Base-by-base conservation (phyloP, 345 rosid species). In the Eucalyptus cloeziana region DNA sequence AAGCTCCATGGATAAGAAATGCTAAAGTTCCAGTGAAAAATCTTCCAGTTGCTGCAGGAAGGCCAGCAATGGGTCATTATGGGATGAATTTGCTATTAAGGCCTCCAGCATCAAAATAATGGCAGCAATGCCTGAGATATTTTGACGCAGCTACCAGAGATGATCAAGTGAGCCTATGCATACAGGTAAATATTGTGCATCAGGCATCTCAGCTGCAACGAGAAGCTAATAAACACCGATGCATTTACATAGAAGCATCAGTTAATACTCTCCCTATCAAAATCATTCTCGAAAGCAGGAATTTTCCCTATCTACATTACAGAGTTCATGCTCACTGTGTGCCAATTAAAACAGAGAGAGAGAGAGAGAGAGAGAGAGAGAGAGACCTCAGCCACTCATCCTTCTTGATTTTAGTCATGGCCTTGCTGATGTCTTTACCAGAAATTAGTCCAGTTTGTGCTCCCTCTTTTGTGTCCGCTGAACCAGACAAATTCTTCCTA, bases 361-460 rank as follows among this genome's bases (percentile, higher is more conserved):
- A 85, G 44, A 49, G 51, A 86, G 22, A 49, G 87, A 86, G 27
- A 40, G 31, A 69, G n/a, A 54, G 85, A 88, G 86, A 49, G 24
- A 86, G 50, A 88, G 92, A 97, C 99, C 96, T 95, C 90, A 92
- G 87, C 76, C 80, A 64, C 87, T 95, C 97, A 49, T 95, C 95
- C 88, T 91, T 93, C 93, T 93, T 97, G 37, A 90, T 93, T 92
- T 94, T 93, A 83, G 94, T 90, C 92, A 94, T 92, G 91, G 94
- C 98, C 51, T 93, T 91, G 50, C 93, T 86, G 24, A 92, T 95
- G 51, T 95, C 99, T 86, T 89, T 91, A 86, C 98, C 98, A 90
- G 94, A 92, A 89, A 96, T 93, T 87, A 97, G 90, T 88, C 99
- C 99, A 49, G 96, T 94, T 90, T 93, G 94, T 67, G 88, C 92